Evolutionary conservation across 495 filamentous ascomycete species (phyloP).

Genomic region (Podospora pseudopauciseta): DNA sequence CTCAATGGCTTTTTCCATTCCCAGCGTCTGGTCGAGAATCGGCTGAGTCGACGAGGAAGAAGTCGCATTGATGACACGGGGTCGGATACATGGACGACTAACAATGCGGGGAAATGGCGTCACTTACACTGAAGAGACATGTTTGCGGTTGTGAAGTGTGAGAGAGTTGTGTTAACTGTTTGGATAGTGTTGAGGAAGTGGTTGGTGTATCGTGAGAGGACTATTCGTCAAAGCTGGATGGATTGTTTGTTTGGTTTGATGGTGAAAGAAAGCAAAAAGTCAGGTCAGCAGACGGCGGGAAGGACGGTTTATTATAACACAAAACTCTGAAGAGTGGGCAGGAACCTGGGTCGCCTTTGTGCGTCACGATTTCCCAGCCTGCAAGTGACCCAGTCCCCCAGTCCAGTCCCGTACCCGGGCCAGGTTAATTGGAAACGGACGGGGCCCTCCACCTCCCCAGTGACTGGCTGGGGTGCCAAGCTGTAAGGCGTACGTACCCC

Average conservation of each 20-base stretch:
- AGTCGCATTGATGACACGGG: too few species aligned
- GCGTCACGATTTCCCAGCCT: slow-evolving; percentile 27
- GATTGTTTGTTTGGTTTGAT: slow-evolving; percentile 11
- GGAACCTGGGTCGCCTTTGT: slow-evolving; percentile 22
- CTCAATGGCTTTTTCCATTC: background rate
- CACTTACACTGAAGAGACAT: slow-evolving; percentile 60
- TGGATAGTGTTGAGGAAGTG: slow-evolving; percentile 4
- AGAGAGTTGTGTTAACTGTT: slow-evolving; percentile 4
- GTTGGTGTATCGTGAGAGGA: slow-evolving; percentile 3
- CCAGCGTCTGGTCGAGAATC: background rate
- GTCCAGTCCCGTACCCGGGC: background rate
- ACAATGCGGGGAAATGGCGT: background rate
- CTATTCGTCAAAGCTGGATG: slow-evolving; percentile 7
- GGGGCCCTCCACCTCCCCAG: background rate
- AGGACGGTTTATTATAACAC: background rate
- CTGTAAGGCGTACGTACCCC: background rate
- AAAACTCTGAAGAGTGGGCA: background rate
- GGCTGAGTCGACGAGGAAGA: too few species aligned
- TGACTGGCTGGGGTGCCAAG: background rate
- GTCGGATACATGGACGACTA: background rate
- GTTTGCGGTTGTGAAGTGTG: slow-evolving; percentile 27
- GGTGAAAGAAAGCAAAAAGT: slow-evolving; percentile 8
- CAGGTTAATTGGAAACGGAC: slow-evolving; percentile 6
- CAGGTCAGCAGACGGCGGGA: background rate
- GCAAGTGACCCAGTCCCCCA: background rate